phyloP scores from a whole-genome alignment of 2,329 filamentous ascomycete species.

The Huntiella bhutanensis region DNA sequence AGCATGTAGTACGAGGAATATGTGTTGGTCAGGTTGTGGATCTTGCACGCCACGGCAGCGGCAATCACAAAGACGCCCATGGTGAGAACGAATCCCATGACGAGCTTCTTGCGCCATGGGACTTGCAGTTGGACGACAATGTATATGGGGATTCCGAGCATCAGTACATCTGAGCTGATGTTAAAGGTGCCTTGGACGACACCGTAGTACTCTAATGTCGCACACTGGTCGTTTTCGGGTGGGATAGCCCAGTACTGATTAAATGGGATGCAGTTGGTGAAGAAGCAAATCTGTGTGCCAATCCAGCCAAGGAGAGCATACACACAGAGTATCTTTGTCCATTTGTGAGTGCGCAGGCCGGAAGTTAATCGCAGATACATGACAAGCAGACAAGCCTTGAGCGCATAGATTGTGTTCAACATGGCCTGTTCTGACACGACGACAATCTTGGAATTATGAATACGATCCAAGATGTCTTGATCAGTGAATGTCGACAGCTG shows the following conservation, averaged over 20 bases:
- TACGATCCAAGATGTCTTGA: constrained; percentile 20
- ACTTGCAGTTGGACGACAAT: constrained; percentile 31
- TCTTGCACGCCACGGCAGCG: constrained; percentile 28
- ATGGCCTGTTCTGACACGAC: constrained; percentile 44
- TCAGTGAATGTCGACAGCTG: constrained; percentile 7
- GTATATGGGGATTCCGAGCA: constrained; percentile 38
- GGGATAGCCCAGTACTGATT: constrained; percentile 38
- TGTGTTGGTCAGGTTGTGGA: constrained; percentile 23
- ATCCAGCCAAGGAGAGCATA: constrained; percentile 31
- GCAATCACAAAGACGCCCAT: constrained; percentile 30
- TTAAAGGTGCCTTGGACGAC: constrained; percentile 41
- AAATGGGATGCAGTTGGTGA: constrained; percentile 36
- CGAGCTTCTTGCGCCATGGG: constrained; percentile 30
- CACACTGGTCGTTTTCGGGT: constrained; percentile 33
- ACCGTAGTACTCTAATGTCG: constrained; percentile 35
- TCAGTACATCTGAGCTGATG: constrained; percentile 39
- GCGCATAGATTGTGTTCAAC: constrained; percentile 35
- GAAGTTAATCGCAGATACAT: constrained; percentile 25
- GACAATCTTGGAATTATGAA: constrained; percentile 40
- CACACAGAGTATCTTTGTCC: constrained; percentile 28
- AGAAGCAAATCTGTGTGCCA: constrained; percentile 29
- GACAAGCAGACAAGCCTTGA: constrained; percentile 37
- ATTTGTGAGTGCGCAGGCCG: constrained; percentile 26
- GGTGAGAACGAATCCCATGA: constrained; percentile 28
- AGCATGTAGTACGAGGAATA: constrained; percentile 23